Conservation (phyloP, 345 rosid genomes). For the Laguncularia racemosa region DNA sequence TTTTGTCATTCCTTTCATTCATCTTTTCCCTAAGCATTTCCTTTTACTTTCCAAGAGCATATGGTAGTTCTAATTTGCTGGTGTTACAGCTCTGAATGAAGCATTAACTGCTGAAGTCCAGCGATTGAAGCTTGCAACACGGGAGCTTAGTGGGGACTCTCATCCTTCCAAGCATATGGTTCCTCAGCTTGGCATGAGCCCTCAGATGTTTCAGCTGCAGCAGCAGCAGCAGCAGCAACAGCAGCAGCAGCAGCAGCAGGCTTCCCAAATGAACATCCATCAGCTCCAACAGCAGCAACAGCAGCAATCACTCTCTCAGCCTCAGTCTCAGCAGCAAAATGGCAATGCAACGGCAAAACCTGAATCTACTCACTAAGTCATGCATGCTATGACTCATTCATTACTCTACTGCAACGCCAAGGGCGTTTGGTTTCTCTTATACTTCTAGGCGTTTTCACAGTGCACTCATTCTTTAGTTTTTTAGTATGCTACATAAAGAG, state of each 20-base stretch:
- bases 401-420: background rate
- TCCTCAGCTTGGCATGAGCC: slow-evolving; percentile 29
- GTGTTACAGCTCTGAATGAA: slow-evolving; percentile 46
- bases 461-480: slow-evolving; percentile 36
- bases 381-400: slow-evolving; percentile 1
- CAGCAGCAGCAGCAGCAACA: slow-evolving; percentile 32
- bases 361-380: slow-evolving; percentile 46
- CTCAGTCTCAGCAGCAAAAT: slow-evolving; percentile 35
- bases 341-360: slow-evolving; percentile 36
- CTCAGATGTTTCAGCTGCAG: slow-evolving; percentile 47
- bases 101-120: slow-evolving; percentile 56
- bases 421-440: background rate
- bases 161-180: slow-evolving; percentile 37
- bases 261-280: slow-evolving; percentile 34
- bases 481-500: too few species aligned
- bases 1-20: too few species aligned
- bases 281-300: slow-evolving; percentile 40
- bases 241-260: slow-evolving; percentile 26
- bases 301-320: slow-evolving; percentile 19
- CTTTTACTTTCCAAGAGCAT: too few species aligned
- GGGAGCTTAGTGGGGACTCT: slow-evolving; percentile 34
- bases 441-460: slow-evolving; percentile 9
- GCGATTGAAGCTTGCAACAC: slow-evolving; percentile 42
- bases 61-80: background rate
- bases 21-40: too few species aligned